These are phyloP conservation scores for Escovopsis sp. DNA, from an alignment of 2,329 filamentous ascomycete genomes.

Conservation along the genomic window DNA sequence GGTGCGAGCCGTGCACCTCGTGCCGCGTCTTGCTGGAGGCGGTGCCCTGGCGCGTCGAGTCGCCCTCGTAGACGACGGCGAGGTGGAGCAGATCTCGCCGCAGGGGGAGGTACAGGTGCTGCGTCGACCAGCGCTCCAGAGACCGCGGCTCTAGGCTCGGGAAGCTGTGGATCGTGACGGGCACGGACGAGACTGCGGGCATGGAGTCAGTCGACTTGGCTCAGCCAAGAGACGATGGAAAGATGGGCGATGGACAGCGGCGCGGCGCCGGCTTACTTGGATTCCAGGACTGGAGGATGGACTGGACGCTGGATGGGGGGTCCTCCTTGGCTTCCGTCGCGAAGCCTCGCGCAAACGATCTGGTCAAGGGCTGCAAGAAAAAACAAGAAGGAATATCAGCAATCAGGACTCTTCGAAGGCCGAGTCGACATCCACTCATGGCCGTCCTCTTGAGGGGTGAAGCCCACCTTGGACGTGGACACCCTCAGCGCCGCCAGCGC, in stretches of 20 bases:
- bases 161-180: slow-evolving; percentile 79
- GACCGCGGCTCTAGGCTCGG: slow-evolving; percentile 71
- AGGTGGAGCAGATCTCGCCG: slow-evolving; percentile 85
- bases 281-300: slow-evolving; percentile 26
- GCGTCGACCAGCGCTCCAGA: slow-evolving; percentile 62
- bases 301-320: slow-evolving; percentile 16
- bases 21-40: slow-evolving; percentile 67
- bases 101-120: slow-evolving; percentile 74
- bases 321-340: slow-evolving; percentile 34
- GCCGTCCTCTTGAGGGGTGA: too few species aligned
- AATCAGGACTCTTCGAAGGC: too few species aligned
- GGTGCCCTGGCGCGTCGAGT: slow-evolving; percentile 73
- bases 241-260: not conserved
- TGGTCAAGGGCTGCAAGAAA: too few species aligned
- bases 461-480: slow-evolving; percentile 26
- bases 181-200: slow-evolving; percentile 43
- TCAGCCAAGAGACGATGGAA: not conserved
- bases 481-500: slow-evolving; percentile 35
- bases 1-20: slow-evolving; percentile 70
- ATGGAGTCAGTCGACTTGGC: not conserved
- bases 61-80: slow-evolving; percentile 84
- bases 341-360: slow-evolving; percentile 36
- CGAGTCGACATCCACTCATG: too few species aligned
- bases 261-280: slow-evolving; percentile 25
- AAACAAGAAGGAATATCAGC: too few species aligned